Evolutionary conservation across 306 rosid species (phyloP).

Genomic region (Arachis stenosperma): DNA sequence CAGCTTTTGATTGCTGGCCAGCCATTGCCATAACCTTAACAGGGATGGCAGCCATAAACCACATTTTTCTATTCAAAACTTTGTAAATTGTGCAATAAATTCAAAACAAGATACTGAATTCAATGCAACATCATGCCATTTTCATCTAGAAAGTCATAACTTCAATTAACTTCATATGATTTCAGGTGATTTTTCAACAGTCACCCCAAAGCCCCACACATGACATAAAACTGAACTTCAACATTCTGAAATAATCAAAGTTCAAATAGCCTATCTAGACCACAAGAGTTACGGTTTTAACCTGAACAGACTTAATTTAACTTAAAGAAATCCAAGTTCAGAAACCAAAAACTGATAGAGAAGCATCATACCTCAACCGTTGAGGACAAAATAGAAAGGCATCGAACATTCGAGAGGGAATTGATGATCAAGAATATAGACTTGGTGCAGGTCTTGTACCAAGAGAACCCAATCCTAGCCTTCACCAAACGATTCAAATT

Average conservation of each 20-base stretch:
- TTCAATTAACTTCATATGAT: neutral
- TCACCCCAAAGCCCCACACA: neutral
- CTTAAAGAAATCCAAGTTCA: neutral
- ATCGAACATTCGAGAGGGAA: constrained; percentile 2
- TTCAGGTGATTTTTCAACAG: neutral
- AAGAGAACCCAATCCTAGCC: constrained; percentile 36
- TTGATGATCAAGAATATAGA: constrained; percentile 15
- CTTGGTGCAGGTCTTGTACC: constrained; percentile 26
- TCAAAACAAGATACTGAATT: constrained; percentile 9
- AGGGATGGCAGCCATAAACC: neutral
- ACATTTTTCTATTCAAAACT: neutral
- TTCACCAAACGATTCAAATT: neutral
- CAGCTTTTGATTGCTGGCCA: neutral
- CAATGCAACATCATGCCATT: constrained; percentile 3
- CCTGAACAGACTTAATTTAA: neutral
- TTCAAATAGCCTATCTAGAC: too few species aligned
- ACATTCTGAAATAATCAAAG: too few species aligned
- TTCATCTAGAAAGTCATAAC: neutral
- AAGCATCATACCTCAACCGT: constrained; percentile 25
- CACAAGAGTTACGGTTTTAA: too few species aligned
- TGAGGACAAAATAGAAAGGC: constrained; percentile 3
- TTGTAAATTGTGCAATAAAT: neutral
- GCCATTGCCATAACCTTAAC: neutral
- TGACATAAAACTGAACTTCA: neutral
- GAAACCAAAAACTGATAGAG: neutral